Evolutionary conservation across 2,329 filamentous ascomycete species (phyloP).

Genomic region (Scleromitrula shiraiana): DNA sequence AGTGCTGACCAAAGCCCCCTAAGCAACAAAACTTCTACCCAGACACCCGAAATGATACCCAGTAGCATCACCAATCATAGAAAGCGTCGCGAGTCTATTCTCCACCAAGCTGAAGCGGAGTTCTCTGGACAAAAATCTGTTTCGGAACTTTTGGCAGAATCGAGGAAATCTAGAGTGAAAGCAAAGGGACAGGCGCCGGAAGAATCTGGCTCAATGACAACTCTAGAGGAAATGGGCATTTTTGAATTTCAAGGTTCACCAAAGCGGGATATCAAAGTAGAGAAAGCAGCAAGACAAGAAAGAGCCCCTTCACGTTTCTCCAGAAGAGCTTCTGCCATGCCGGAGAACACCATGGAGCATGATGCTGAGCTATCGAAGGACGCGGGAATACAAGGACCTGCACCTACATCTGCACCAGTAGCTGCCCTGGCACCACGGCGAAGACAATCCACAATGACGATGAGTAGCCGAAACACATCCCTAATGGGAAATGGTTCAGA

Average conservation of each 20-base stretch:
- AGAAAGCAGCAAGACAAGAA: conserved; percentile 12
- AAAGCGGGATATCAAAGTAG: conserved; percentile 12
- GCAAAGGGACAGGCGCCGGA: conserved; percentile 17
- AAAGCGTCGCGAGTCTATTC: conserved; percentile 27
- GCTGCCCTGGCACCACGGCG: conserved; percentile 16
- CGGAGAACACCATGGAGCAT: conserved; percentile 4
- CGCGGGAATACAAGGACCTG: conserved; percentile 20
- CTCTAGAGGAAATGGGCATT: conserved; percentile 22
- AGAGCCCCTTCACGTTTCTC: conserved; percentile 17
- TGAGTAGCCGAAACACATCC: conserved; percentile 14
- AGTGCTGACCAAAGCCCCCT: conserved; percentile 28
- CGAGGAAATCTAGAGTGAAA: conserved; percentile 23
- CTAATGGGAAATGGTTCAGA: conserved; percentile 7
- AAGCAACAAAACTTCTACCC: conserved; percentile 18
- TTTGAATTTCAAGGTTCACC: conserved; percentile 27
- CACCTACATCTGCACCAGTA: conserved; percentile 20
- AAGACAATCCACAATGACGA: conserved; percentile 24
- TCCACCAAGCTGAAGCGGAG: conserved; percentile 21
- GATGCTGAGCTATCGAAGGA: conserved; percentile 24
- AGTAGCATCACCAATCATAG: conserved; percentile 27
- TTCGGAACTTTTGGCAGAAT: conserved; percentile 26
- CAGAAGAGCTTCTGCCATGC: conserved; percentile 19
- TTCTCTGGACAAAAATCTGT: conserved; percentile 18
- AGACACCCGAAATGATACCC: conserved; percentile 16
- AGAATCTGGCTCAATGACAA: conserved; percentile 14